Evolutionary conservation across 2,329 filamentous ascomycete species (phyloP), one percentile per base, ranked within the genome.

Genomic region (Beauveria sp.): DNA sequence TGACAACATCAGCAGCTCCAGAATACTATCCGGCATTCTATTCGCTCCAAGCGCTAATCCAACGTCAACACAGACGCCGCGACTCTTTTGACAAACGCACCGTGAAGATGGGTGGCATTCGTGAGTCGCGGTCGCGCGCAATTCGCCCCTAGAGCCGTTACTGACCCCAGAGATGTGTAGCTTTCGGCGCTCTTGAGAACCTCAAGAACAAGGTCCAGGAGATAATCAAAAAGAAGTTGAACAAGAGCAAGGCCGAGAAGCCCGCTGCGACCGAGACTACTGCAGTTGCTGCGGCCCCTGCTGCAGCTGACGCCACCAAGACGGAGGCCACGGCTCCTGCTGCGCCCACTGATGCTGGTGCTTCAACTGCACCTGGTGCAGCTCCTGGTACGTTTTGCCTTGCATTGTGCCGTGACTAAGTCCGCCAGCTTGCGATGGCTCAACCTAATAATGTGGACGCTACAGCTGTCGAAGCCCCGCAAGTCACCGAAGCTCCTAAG

Each of bases 141-240:
- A 9, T 24, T n/a, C 12, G 22, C 28, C 26, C 5, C 8, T 10
- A 10, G 22, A 57, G 18, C 30, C 3, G 37, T 28, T 26, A 24
- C 40, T 59, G 40, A 59, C 40, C 9, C 48, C 6, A 7, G 28
- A 37, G 34, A 37, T 37, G 12, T 6, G 16, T 64, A 84, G 81
- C 81, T 59, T 71, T 76, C 55, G 73, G 77, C 64, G 79, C 80
- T 40, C 72, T 84, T 63, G 78, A 80, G 69, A 83, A 83, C 73
- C 66, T 84, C 66, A 82, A 80, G 78, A 75, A 72, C 69, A 84
- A 82, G 79, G 69, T 84, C 69, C 80, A 79, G 77, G 72, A 74
- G 64, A 72, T 75, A 71, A 80, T 82, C 75, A 80, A 78, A 72
- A 80, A 79, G 71, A 79, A 76, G 73, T 58, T 63, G 47, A 68